These are phyloP conservation scores for Candida loeiensis DNA, from an alignment of 805 yeast genomes.

Conservation along the genomic window DNA sequence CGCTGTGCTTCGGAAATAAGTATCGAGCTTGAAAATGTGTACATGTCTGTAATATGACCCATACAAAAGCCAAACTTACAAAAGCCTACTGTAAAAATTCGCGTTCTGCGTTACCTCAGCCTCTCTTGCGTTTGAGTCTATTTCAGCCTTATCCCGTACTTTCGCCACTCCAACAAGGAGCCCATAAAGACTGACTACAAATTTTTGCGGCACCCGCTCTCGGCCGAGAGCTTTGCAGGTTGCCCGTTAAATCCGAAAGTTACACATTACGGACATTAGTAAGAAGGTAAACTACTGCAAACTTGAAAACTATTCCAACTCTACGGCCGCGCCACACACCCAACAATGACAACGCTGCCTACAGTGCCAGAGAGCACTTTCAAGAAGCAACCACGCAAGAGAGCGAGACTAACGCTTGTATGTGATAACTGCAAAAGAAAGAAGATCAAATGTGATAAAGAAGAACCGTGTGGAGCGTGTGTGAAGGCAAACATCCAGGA, in stretches of 20 bases:
- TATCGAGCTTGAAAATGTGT: no score
- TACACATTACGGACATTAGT: not conserved
- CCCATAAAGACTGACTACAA: no score
- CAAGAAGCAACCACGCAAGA: constrained; percentile 7
- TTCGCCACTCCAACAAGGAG: not conserved
- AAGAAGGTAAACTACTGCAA: not conserved
- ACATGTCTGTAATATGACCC: no score
- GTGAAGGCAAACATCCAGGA: constrained; percentile 9
- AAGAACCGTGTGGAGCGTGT: constrained; percentile 17
- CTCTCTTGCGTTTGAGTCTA: no score
- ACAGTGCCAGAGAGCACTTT: not conserved
- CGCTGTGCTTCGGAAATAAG: no score
- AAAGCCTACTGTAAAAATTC: no score
- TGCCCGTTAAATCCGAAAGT: not conserved
- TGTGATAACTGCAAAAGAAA: constrained; percentile 22
- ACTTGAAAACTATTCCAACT: not conserved
- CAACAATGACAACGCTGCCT: not conserved
- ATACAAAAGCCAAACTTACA: no score
- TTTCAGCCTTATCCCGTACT: no score
- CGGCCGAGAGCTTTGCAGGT: not conserved
- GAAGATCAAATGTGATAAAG: constrained; percentile 23
- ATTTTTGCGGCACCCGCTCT: not conserved
- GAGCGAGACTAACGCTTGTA: constrained; percentile 15
- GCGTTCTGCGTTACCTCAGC: no score
- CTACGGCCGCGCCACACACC: not conserved